Evolutionary conservation across 73 alveolate genomes (phyloP), one percentile per base, ranked within the genome.

Genomic region (Symbiodinium natans): DNA sequence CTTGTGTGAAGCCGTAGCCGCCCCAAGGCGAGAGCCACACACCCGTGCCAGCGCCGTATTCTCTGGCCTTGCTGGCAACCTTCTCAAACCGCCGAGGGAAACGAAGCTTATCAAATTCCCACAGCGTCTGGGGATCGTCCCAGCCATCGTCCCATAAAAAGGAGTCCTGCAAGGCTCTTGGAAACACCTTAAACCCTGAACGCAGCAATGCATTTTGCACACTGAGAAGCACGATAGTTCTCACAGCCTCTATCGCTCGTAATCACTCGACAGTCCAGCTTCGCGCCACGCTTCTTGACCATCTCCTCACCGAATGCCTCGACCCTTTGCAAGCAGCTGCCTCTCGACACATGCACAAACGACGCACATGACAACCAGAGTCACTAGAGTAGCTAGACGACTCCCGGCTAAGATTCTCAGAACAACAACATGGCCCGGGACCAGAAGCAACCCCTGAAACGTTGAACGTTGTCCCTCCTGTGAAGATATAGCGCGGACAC

Each of bases 21-120:
- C 98, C 98, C 98, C 98, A 92, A 8, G 92, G 92, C 31, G 92
- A 75, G n/a, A 92, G 73, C 98, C 98, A 92, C 6, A 92, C 98
- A 7, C 92, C 92, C 13, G 92, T 77, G 46, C 98, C 92, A 6
- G 92, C 98, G 19, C 92, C 98, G 40, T 46, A 92, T 68, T 34
- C 80, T 25, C 43, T 92, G 17, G 98, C 98, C 82, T n/a, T 41
- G 63, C 39, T 75, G 82, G 98, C 84, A 29, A 31, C 92, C 83
- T 80, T 85, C 29, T 92, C 98, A 36, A 92, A 92, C 74, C 98
- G 48, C 19, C 34, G 92, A 0, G 98, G 98, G 42, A 92, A 92
- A 5, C 98, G 98, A 25, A 46, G 84, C 13, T 46, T 34, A 15
- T 74, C 98, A 31, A 92, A 74, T 84, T 92, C 98, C 98, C 98